Base-by-base conservation (phyloP, 2,329 filamentous ascomycete species). In the Alternaria arbusti region DNA sequence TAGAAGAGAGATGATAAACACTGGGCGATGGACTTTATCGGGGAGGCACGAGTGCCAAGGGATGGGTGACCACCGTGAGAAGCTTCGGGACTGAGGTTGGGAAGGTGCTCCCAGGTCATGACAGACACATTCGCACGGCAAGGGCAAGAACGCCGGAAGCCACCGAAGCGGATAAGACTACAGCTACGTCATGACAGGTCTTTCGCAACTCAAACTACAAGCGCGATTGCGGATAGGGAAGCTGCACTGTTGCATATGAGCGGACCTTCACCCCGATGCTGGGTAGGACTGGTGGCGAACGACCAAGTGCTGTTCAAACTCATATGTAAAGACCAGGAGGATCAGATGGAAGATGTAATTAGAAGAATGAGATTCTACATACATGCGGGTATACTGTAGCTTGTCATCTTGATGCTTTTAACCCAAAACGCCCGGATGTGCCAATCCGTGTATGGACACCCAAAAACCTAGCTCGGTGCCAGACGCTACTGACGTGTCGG, bases 401-500 rank as follows among this genome's bases (percentile, higher is more conserved):
- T 59, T 45, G 40, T 54, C 26, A 46, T 36, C 43, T 54, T 23
- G 26, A 59, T 26, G 43, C 7, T 59, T 54, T 45, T 59, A 15
- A 36, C 28, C 46, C 17, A 43, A 57, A 36, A 32, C 45, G n/a
- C 45, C 55, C 45, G 9, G 30, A 57, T 56, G 36, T 46, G 28
- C 54, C 43, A 20, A 23, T 56, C 13, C 20, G 22, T 23, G 22
- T 46, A 28, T 45, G 43, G 45, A 15, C 43, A 56, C 26, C 22
- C 40, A 26, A 32, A 56, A 28, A 23, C 17, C 26, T 40, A 47
- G 26, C 54, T n/a, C 17, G 6, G n/a, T 56, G 17, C 54, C 23
- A 46, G 25, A 11, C 25, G 17, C 36, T 60, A 63, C 20, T 59
- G 52, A 30, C 70, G 62, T 28, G 66, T 64, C 17, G 88, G 88